Conservation (phyloP, 495 filamentous ascomycete species). For the Usnea hakonensis region DNA sequence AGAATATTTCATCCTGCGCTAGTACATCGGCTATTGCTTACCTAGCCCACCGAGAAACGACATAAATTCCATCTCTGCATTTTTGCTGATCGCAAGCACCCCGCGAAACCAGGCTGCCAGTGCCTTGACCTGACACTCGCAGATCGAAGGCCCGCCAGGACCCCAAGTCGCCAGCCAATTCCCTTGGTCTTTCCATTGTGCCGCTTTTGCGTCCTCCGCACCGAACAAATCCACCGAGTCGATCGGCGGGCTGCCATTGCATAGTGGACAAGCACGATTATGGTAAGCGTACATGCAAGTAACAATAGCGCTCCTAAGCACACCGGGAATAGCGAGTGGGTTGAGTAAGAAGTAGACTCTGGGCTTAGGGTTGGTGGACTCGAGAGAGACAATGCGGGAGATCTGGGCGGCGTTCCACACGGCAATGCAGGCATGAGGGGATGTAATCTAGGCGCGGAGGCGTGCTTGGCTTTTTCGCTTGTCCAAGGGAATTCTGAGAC, state of each 20-base stretch:
- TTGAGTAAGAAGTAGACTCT: constrained; percentile 21
- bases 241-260: constrained; percentile 14
- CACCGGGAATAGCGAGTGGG: constrained; percentile 25
- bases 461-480: constrained; percentile 24
- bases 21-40: too few species aligned
- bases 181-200: constrained; percentile 22
- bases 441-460: constrained; percentile 24
- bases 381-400: constrained; percentile 22
- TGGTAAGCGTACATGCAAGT: constrained; percentile 27
- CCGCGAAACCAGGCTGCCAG: constrained; percentile 29
- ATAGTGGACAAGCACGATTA: constrained; percentile 22
- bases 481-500: constrained; percentile 19
- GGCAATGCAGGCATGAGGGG: constrained; percentile 20
- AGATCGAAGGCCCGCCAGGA: constrained; percentile 19
- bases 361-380: constrained; percentile 6
- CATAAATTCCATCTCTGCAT: constrained; percentile 26
- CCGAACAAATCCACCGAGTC: constrained; percentile 22
- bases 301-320: constrained; percentile 30
- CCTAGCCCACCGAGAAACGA: not conserved
- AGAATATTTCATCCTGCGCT: too few species aligned
- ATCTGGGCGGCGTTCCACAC: constrained; percentile 28
- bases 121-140: constrained; percentile 23
- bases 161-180: constrained; percentile 27
- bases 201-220: constrained; percentile 15
- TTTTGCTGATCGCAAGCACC: constrained; percentile 23